Base-by-base conservation (phyloP, 805 yeast genomes). In the Schwanniomyces vanrijiae region DNA sequence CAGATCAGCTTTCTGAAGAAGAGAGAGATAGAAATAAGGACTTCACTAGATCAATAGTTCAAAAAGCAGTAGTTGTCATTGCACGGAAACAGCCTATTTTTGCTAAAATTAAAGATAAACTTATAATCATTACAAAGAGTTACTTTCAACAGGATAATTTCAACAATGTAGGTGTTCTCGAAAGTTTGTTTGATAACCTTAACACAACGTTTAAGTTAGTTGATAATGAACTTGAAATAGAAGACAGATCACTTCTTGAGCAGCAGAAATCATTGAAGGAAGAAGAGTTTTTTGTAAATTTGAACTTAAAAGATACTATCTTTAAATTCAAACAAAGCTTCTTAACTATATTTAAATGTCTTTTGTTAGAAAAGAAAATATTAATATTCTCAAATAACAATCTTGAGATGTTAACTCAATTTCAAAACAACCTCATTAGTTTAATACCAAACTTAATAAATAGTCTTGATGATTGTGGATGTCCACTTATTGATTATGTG, bases 31-130 rank as follows among this genome's bases (percentile, higher is more conserved):
- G 77, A 45, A 76, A 80, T 45, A 76, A 78, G 11, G 90, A 86
- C 49, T 79, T 87, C 24, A 88, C 95, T 0, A 73, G 99, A 47
- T 86, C 96, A 1, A 83, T 90, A 0, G 91, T 94, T 2, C 99
- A 94, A 59, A 94, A 94, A 60, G 85, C 96, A 0, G 80, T 94
- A 24, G 96, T 94, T 4, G 84, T 94, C 33, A 79, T 94, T n/a
- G 80, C 88, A 3, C 77, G 88, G 48, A 60, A 66, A 29, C 86
- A 86, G 62, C 98, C 99, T 1, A 82, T 94, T 2, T 90, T 89
- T 59, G 86, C 88, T 11, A 96, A 90, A 51, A 81, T 94, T 47
- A 87, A 86, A 59, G 97, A 94, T 56, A 94, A 94, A 64, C 69
- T 94, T 52, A 86, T 96, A 40, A 89, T 94, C 21, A 88, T 92